Conservation (phyloP, 306 rosid species). For the Luffa acutangula region DNA sequence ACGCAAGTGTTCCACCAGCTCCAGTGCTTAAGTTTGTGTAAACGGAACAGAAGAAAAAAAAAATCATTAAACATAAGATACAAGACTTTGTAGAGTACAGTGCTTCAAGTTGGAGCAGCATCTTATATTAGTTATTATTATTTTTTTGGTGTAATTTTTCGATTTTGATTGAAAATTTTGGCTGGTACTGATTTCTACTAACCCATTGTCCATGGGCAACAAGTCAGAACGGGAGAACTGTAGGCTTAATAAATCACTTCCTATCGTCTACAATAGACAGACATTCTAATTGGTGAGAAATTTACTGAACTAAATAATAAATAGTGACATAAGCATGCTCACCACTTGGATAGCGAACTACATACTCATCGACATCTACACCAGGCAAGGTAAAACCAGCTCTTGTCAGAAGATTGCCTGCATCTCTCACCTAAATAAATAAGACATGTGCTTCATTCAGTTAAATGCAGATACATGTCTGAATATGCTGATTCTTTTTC, state of each 20-base stretch:
- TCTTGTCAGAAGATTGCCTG: slow-evolving; percentile 94
- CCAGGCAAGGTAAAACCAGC: slow-evolving; percentile 90
- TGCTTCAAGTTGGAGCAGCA: background rate
- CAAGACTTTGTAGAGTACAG: background rate
- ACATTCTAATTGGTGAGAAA: background rate
- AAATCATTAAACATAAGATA: background rate
- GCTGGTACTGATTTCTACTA: background rate
- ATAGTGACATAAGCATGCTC: slow-evolving; percentile 18
- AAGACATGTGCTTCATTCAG: background rate
- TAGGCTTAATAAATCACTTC: background rate
- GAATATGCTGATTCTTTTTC: background rate
- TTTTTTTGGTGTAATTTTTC: background rate
- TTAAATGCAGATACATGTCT: background rate
- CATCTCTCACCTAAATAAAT: slow-evolving; percentile 74
- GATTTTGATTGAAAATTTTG: background rate
- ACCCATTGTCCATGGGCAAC: background rate
- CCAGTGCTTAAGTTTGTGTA: slow-evolving; percentile 43
- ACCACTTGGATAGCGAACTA: slow-evolving; percentile 81
- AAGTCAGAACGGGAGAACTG: background rate
- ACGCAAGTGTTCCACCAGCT: slow-evolving; percentile 87
- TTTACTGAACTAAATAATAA: background rate
- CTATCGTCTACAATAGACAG: background rate
- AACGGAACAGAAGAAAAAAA: slow-evolving; percentile 5
- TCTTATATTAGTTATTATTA: too few species aligned
- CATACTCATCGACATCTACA: slow-evolving; percentile 85